Percentiles rank a stretch among this genome's conserved stretches.
Evolutionary conservation across 768 basidiomycete genomes (phyloP).

Genomic region (Phanerochaete carnosa): DNA sequence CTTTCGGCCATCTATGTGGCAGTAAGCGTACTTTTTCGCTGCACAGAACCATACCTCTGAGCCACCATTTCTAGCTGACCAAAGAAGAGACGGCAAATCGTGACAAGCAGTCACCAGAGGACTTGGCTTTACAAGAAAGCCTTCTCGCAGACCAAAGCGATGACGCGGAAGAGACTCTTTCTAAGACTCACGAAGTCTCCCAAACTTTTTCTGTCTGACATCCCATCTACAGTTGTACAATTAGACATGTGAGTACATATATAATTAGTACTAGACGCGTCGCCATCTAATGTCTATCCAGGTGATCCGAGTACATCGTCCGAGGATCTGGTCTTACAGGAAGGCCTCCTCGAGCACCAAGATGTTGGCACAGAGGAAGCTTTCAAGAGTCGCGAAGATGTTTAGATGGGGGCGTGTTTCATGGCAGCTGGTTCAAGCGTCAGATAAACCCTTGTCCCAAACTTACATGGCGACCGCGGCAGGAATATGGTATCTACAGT

Average conservation of each 20-base stretch:
- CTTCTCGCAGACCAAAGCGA: slow-evolving; percentile 17
- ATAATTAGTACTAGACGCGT: too few species aligned
- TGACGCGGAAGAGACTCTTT: not conserved
- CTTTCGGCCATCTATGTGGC: slow-evolving; percentile 61
- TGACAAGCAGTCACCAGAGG: slow-evolving; percentile 8
- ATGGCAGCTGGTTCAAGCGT: too few species aligned
- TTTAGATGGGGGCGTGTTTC: slow-evolving; percentile 18
- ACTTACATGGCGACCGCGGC: too few species aligned
- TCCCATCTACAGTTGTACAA: too few species aligned
- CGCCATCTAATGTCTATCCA: too few species aligned
- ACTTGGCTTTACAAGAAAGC: slow-evolving; percentile 25
- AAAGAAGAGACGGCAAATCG: slow-evolving; percentile 14
- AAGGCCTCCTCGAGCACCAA: slow-evolving; percentile 21
- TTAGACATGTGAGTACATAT: too few species aligned
- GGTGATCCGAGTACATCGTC: slow-evolving; percentile 21
- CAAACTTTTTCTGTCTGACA: too few species aligned
- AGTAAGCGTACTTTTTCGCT: slow-evolving; percentile 34
- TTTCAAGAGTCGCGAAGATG: too few species aligned
- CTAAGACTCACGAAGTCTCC: not conserved
- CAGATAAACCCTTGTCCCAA: too few species aligned
- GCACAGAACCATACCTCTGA: not conserved
- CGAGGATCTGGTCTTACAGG: slow-evolving; percentile 23
- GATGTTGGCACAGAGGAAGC: too few species aligned
- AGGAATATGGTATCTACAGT: too few species aligned
- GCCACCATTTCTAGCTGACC: slow-evolving; percentile 16